Evolutionary conservation across 2,329 filamentous ascomycete species (phyloP).

Genomic region (Thielaviopsis ethacetica): DNA sequence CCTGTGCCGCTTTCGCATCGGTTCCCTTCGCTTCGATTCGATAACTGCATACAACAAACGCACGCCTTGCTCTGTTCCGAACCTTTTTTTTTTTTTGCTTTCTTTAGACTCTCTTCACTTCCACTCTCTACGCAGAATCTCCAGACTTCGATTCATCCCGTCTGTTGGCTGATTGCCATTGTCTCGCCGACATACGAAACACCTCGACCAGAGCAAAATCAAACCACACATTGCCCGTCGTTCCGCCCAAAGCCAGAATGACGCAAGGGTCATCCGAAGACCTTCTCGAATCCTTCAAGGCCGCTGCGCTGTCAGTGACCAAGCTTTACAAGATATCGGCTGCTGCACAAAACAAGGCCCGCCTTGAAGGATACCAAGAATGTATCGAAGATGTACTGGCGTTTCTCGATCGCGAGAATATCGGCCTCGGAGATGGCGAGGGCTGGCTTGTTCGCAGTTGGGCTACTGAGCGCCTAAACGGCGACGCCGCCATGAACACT

Average conservation of each 20-base stretch:
- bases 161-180: neutral
- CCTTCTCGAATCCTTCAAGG: slow-evolving; percentile 78
- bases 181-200: neutral
- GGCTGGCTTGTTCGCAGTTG: slow-evolving; percentile 45
- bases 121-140: too few relatives aligned
- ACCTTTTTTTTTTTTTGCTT: too few relatives aligned
- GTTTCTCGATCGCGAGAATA: slow-evolving; percentile 68
- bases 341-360: slow-evolving; percentile 56
- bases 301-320: slow-evolving; percentile 82
- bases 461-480: slow-evolving; percentile 54
- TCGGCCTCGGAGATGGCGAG: slow-evolving; percentile 67
- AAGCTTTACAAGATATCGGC: slow-evolving; percentile 91
- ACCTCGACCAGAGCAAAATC: neutral
- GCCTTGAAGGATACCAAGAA: slow-evolving; percentile 78
- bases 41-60: too few relatives aligned
- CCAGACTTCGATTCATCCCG: too few relatives aligned
- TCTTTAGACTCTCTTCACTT: too few relatives aligned
- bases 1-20: too few relatives aligned
- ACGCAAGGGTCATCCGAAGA: slow-evolving; percentile 35
- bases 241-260: slow-evolving; percentile 11
- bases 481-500: slow-evolving; percentile 34
- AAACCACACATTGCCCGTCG: slow-evolving; percentile 7
- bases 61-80: too few relatives aligned
- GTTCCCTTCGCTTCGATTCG: too few relatives aligned
- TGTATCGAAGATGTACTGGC: slow-evolving; percentile 77